These are phyloP conservation scores for Daldinia eschscholtzii DNA, from an alignment of 2,329 filamentous ascomycete genomes.

Conservation along the genomic window DNA sequence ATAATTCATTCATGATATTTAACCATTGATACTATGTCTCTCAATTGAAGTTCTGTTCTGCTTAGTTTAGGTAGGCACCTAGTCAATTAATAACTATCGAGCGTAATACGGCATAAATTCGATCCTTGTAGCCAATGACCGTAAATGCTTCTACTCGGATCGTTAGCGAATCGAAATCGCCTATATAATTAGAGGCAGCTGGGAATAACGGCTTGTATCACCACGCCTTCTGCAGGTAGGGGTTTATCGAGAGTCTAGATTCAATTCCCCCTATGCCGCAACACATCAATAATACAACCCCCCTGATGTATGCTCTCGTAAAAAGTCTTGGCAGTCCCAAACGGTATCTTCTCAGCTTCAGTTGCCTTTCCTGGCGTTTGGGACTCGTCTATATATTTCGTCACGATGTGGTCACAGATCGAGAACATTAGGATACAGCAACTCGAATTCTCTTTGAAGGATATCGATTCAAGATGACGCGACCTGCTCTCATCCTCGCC, in stretches of 20 bases:
- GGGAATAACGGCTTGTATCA: neutral
- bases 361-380: constrained; percentile 4
- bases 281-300: constrained; percentile 27
- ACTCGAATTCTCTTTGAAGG: neutral
- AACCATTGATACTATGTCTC: no score
- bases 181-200: neutral
- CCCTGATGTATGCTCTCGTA: constrained; percentile 37
- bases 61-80: neutral
- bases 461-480: neutral
- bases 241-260: constrained; percentile 27
- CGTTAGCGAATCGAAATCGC: constrained; percentile 2
- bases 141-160: neutral
- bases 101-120: neutral
- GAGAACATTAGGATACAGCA: neutral
- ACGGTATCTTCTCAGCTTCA: constrained; percentile 13
- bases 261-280: constrained; percentile 19
- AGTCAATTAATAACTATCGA: no score
- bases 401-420: neutral
- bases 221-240: constrained; percentile 24
- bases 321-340: constrained; percentile 32
- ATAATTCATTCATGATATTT: no score
- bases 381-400: neutral
- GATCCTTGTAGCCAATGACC: neutral
- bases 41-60: neutral
- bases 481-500: constrained; percentile 18